These are phyloP conservation scores for Fraxinus sp. DNA, from an alignment of 305 asterid genomes.

Conservation along the genomic window DNA sequence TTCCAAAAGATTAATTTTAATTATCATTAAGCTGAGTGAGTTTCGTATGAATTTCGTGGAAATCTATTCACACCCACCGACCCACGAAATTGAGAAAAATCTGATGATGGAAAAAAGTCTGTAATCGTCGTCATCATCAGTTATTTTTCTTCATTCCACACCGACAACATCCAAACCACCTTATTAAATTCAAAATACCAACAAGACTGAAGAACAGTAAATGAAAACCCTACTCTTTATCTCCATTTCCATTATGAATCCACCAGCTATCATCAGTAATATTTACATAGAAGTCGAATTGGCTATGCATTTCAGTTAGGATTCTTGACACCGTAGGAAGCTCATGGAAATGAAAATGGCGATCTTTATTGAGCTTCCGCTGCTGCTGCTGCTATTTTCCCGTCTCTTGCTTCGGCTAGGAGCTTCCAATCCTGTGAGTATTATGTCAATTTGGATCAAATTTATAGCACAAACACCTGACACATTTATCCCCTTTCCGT, in stretches of 20 bases:
- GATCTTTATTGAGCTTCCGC: conserved; percentile 22
- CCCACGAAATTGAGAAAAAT: too few relatives aligned
- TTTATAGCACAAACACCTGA: neutral
- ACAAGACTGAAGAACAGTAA: neutral
- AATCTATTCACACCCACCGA: too few relatives aligned
- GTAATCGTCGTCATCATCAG: neutral
- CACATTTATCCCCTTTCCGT: neutral
- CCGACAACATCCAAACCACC: neutral
- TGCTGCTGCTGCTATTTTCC: conserved; percentile 28
- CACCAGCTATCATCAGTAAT: neutral
- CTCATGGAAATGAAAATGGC: conserved; percentile 31
- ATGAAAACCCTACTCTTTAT: neutral
- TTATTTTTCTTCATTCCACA: neutral
- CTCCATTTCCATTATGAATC: neutral
- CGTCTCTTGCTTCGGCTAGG: conserved; percentile 33
- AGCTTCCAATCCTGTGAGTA: conserved; percentile 45
- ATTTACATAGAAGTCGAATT: neutral
- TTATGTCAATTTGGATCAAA: neutral
- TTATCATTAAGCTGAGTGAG: too few relatives aligned
- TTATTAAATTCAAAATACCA: neutral
- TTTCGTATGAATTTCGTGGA: too few relatives aligned
- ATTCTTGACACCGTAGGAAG: conserved; percentile 6
- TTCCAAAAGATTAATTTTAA: too few relatives aligned
- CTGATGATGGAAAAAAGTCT: too few relatives aligned
- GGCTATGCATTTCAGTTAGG: conserved; percentile 1